phyloP scores from a whole-genome alignment of 1,139 yeast genomes.

The Torulaspora globosa region DNA sequence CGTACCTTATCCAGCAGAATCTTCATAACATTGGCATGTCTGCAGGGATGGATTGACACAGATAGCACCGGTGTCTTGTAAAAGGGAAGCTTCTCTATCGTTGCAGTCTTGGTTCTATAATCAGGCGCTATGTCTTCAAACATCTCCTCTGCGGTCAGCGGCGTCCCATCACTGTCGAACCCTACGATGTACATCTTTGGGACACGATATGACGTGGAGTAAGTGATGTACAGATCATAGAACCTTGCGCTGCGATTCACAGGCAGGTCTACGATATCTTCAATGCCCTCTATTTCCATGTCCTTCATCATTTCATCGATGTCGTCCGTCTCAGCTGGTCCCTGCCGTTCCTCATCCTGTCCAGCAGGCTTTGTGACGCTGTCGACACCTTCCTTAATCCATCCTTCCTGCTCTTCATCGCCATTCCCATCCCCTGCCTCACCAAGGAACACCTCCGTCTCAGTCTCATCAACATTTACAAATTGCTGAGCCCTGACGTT shows the following conservation, averaged over 20 bases:
- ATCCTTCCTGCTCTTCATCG: slow-evolving; percentile 49
- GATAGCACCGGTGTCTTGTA: slow-evolving; percentile 64
- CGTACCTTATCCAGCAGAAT: slow-evolving; percentile 69
- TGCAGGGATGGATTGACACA: slow-evolving; percentile 94
- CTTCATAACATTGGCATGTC: slow-evolving; percentile 91
- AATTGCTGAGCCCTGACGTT: slow-evolving; percentile 65
- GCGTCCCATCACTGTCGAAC: slow-evolving; percentile 75
- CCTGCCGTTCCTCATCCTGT: slow-evolving; percentile 18
- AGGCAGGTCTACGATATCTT: slow-evolving; percentile 40
- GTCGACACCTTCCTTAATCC: slow-evolving; percentile 43
- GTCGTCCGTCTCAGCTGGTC: slow-evolving; percentile 34
- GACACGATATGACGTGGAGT: slow-evolving; percentile 91
- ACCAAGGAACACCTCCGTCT: slow-evolving; percentile 37
- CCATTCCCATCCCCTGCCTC: slow-evolving; percentile 36
- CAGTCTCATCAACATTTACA: slow-evolving; percentile 42
- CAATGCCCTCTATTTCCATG: slow-evolving; percentile 43
- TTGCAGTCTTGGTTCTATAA: slow-evolving; percentile 91
- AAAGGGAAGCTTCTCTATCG: slow-evolving; percentile 90
- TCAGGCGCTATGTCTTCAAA: slow-evolving; percentile 90
- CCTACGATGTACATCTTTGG: slow-evolving; percentile 94
- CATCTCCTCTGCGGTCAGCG: slow-evolving; percentile 84
- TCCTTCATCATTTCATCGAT: slow-evolving; percentile 42
- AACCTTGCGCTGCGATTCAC: slow-evolving; percentile 49
- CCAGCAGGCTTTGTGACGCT: slow-evolving; percentile 28
- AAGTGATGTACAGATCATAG: slow-evolving; percentile 84